Evolutionary conservation across 352 stramenopile species (phyloP), one percentile per base, ranked within the genome.

Genomic region (Phytopythium ostracodes): DNA sequence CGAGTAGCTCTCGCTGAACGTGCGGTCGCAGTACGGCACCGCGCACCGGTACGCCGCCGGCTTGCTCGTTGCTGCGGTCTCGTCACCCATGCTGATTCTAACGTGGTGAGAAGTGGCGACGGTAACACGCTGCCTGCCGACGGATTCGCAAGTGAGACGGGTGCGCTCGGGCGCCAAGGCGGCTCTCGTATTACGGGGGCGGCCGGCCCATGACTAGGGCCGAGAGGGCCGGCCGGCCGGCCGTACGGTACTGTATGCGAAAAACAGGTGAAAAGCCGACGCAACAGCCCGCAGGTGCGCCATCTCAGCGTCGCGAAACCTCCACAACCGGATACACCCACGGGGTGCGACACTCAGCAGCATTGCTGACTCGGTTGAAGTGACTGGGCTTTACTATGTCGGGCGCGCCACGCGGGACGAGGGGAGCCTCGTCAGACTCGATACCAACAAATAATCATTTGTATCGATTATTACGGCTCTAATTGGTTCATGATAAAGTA

Each of bases 1-100:
- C 65, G 75, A 62, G 59, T 70, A 75, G 67, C 61, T 75, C 60
- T 73, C 63, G 35, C 47, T 24, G 57, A 73, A 73, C 29, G 57
- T 65, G 47, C 56, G 38, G 44, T 76, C 70, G 60, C 70, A 76
- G 63, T 73, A 76, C 27, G 70, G 70, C 43, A 76, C 70, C 22
- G 70, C 70, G 54, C 70, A 76, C 50, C 54, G 70, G 50, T 73
- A 73, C 27, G 65, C 47, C 27, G 65, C 47, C 20, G 64, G 36
- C 14, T 2, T 43, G 18, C n/a, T 10, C 52, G 15, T 46, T 17
- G 25, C 5, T 11, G 14, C 6, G 36, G 2, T 1, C 22, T 52
- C 22, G 11, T 52, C 22, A 2, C 46, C 46, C 46, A 52, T 52
- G 14, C 10, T 33, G 29, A n/a, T n/a, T n/a, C n/a, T n/a, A n/a